Base-by-base conservation (phyloP, 805 yeast species). In the Barnettozyma populi region DNA sequence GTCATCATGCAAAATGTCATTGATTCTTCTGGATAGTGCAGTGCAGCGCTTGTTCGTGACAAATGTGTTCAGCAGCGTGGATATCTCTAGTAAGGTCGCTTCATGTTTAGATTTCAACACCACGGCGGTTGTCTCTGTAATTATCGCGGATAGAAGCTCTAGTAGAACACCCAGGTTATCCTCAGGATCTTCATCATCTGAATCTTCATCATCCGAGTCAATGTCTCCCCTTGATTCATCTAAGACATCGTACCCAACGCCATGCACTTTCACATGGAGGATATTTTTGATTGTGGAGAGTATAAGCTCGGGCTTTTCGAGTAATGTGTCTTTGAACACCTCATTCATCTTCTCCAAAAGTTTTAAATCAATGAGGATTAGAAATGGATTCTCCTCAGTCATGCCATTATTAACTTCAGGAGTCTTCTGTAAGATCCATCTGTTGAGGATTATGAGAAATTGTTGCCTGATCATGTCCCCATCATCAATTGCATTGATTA, bases 321-420 rank as follows among this genome's bases (percentile, higher is more conserved):
- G 49, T 23, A 72, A 47, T 19, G 71, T 72, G 8, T 80, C 78
- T 50, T 78, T 84, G 57, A 84, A 81, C 14, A 71, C 69, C 5
- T 74, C 74, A 21, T 82, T 78, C 31, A 87, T 65, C 29, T 67
- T 64, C 58, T 89, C 94, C 44, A 90, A 63, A 10, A 88, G 59
- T 50, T 83, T 76, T 49, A 88, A 67, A 57, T 85, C 84, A 7
- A 80, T 66, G 34, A 86, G 66, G 46, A 77, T 70, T 7, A 73
- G 54, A 45, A 79, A 74, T n/a, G 87, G 84, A 50, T 75, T 72
- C 5, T 69, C 68, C 1, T 57, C 56, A 9, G 54, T 56, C 10
- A 58, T 51, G 0, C 52, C 14, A 1, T 36, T 43, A 8, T 48
- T 48, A 2, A 34, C 36, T 2, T 36, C 44, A 2, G 36, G 11